Evolutionary conservation across 1,284 basidiomycete species (phyloP), one percentile per base, ranked within the genome.

Genomic region (Malassezia sp.): DNA sequence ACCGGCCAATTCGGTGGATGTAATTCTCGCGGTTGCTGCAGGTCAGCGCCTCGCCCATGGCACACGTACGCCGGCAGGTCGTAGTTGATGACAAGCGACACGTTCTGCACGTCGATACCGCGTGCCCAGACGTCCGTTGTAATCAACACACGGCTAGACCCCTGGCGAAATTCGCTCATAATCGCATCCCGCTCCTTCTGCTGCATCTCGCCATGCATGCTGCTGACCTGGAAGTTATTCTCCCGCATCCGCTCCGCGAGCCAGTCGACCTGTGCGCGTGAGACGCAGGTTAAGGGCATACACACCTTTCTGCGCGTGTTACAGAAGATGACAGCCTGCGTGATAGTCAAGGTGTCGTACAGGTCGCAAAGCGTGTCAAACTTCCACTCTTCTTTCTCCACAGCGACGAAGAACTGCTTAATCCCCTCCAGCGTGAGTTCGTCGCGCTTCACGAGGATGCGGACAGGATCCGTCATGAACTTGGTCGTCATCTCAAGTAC

Each of bases 311-410:
- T 79, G 60, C 88, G 78, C 5, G 91, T 97, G 75, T 97, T 97
- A 75, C 93, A 97, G 77, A 97, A 99, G 69, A 99, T 96, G 71
- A 99, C 91, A 22, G 93, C 91, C 77, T 97, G 93, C 1, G 93
- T 97, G 73, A 97, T 97, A 23, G 93, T 96, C 41, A 97, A 79
- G 15, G 91, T 96, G 73, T 99, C 93, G 74, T 97, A 99, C 30
- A 73, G 56, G 73, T 97, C 93, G 73, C 89, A 96, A 17, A 99
- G 77, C 0, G 91, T 97, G 74, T 97, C 93, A 64, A 96, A 91
- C 72, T 99, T 99, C 91, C 91, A 97, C 67, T 99, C 93, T 73
- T 97, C 93, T 76, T 96, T 96, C 74, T 99, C 93, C 47, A 97
- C 91, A 22, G 91, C 91, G 34, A 99, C 89, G 74, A 95, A 97